These are phyloP conservation scores for Annulohypoxylon bovei DNA, from an alignment of 495 filamentous ascomycete species.

Conservation along the genomic window DNA sequence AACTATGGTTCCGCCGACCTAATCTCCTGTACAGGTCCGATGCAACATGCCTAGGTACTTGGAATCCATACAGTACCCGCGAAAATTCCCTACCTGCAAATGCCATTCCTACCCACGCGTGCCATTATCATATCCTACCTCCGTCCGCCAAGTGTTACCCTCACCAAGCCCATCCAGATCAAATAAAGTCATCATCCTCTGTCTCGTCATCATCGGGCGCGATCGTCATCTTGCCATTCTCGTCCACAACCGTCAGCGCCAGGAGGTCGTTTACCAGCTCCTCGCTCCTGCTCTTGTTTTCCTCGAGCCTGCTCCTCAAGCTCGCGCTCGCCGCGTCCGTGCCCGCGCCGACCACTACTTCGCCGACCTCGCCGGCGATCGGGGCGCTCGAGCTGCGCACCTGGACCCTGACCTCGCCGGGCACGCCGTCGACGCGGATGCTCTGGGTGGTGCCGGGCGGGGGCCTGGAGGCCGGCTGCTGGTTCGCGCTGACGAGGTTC, in stretches of 20 bases:
- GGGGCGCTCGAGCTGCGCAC: conserved; percentile 47
- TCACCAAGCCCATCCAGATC: background rate
- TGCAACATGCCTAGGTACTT: background rate
- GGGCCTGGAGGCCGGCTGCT: conserved; percentile 13
- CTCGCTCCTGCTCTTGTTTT: conserved; percentile 50
- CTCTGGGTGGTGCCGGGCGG: conserved; percentile 30
- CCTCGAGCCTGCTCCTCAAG: conserved; percentile 37
- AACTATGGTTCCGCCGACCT: background rate
- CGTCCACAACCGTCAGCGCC: conserved; percentile 49
- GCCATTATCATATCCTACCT: background rate
- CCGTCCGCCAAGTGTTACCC: background rate
- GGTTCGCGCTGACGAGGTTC: conserved; percentile 59
- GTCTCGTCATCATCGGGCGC: conserved; percentile 54
- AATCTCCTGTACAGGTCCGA: background rate
- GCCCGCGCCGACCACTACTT: conserved; percentile 13
- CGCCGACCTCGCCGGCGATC: conserved; percentile 24
- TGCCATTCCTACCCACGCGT: background rate
- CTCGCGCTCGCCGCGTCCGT: conserved; percentile 4
- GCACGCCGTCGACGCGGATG: conserved; percentile 56
- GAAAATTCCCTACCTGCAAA: background rate
- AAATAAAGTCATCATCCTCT: conserved; percentile 59
- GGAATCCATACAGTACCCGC: background rate
- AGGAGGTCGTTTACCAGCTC: conserved; percentile 56
- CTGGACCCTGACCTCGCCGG: conserved; percentile 57
- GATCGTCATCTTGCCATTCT: conserved; percentile 45